Evolutionary conservation across 148 eudicot genomes (phyloP).

Genomic region (Tetragonia tetragonoides): DNA sequence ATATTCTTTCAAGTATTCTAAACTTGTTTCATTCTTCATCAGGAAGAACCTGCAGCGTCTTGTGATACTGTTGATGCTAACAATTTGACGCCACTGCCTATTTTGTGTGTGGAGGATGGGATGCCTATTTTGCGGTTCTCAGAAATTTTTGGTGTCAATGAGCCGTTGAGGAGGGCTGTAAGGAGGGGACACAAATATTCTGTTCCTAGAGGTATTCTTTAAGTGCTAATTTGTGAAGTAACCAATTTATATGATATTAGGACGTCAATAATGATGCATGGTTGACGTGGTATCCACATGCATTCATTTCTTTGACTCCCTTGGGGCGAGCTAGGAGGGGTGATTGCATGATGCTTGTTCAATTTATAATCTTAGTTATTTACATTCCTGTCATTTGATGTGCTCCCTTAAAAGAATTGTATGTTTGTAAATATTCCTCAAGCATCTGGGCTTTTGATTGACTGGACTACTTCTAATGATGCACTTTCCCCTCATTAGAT

Average conservation of each 20-base stretch:
- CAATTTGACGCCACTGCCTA: slow-evolving; percentile 52
- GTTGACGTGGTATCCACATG: not conserved
- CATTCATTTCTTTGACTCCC: not conserved
- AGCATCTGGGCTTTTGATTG: slow-evolving; percentile 4
- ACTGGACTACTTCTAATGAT: not conserved
- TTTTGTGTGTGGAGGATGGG: slow-evolving; percentile 81
- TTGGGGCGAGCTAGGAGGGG: not conserved
- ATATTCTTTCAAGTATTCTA: slow-evolving; percentile 10
- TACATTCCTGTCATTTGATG: not conserved
- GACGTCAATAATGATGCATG: not conserved
- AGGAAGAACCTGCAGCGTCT: slow-evolving; percentile 50
- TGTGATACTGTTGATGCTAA: slow-evolving; percentile 38
- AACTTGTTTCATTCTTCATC: slow-evolving; percentile 22
- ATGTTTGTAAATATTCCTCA: not conserved
- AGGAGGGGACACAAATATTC: slow-evolving; percentile 58
- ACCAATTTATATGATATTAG: not conserved
- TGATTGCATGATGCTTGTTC: not conserved
- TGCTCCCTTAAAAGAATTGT: not conserved
- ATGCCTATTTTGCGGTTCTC: slow-evolving; percentile 74
- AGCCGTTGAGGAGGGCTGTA: slow-evolving; percentile 55
- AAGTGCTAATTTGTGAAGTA: not conserved
- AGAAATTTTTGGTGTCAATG: slow-evolving; percentile 86
- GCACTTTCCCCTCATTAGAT: slow-evolving; percentile 38
- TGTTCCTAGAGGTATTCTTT: slow-evolving; percentile 56
- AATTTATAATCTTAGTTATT: too few relatives aligned